Evolutionary conservation across 2,329 filamentous ascomycete species (phyloP).

Genomic region (Mariannaea sp.): DNA sequence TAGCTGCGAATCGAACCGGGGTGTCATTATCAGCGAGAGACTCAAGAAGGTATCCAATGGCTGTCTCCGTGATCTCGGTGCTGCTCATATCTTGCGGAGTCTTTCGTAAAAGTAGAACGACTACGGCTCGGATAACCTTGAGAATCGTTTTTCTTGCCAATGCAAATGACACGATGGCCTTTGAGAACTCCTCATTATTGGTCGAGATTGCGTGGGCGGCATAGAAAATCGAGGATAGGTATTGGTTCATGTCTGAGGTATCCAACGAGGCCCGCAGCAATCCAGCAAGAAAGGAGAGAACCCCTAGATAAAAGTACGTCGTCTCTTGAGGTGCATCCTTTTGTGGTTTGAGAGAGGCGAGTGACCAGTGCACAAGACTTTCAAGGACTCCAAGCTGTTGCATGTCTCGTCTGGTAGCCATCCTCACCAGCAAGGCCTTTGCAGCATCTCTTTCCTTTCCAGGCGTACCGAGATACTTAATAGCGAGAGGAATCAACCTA

Average conservation of each 20-base stretch:
- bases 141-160: constrained; percentile 81
- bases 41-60: constrained; percentile 81
- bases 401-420: constrained; percentile 89
- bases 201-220: constrained; percentile 64
- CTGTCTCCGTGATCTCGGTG: constrained; percentile 71
- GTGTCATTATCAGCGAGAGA: constrained; percentile 85
- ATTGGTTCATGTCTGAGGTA: constrained; percentile 72
- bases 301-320: constrained; percentile 78
- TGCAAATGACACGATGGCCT: constrained; percentile 70
- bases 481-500: constrained; percentile 71
- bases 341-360: constrained; percentile 60
- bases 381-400: constrained; percentile 73
- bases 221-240: constrained; percentile 69
- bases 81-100: constrained; percentile 47
- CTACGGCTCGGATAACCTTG: constrained; percentile 80
- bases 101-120: constrained; percentile 67
- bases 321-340: constrained; percentile 47
- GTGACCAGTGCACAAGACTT: constrained; percentile 71
- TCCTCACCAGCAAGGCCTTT: constrained; percentile 77
- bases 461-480: constrained; percentile 72
- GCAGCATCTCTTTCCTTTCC: constrained; percentile 91
- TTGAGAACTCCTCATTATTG: constrained; percentile 52
- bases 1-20: constrained; percentile 85
- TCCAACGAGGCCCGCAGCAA: constrained; percentile 71
- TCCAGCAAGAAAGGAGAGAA: constrained; percentile 79